Evolutionary conservation across 2,329 filamentous ascomycete species (phyloP).

Genomic region (Colletotrichum noveboracense): DNA sequence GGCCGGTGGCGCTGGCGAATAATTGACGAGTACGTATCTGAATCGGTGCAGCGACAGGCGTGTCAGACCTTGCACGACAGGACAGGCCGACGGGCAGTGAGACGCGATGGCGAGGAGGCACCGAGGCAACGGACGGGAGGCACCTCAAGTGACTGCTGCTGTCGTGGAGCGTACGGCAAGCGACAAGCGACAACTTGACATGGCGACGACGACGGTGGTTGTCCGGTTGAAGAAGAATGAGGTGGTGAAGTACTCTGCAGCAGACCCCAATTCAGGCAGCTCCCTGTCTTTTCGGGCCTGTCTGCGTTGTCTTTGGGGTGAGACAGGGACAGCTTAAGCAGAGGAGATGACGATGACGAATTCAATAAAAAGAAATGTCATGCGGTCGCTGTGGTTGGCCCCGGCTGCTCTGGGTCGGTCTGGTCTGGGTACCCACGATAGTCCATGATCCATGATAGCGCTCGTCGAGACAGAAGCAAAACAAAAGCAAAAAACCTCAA

Average conservation of each 20-base stretch:
- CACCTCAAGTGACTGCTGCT: neutral
- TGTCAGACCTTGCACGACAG: neutral
- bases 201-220: neutral
- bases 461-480: neutral
- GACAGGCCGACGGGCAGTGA: neutral
- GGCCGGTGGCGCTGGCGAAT: neutral
- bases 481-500: neutral
- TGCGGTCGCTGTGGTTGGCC: constrained; percentile 7
- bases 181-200: neutral
- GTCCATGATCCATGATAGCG: neutral
- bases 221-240: neutral
- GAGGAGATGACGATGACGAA: neutral
- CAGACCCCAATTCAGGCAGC: neutral
- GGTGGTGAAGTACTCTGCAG: neutral
- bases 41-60: neutral
- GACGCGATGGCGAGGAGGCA: neutral
- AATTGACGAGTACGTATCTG: neutral
- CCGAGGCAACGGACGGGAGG: neutral
- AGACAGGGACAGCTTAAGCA: neutral
- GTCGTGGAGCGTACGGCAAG: neutral
- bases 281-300: neutral
- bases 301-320: neutral
- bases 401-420: neutral
- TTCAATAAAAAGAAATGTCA: constrained; percentile 13
- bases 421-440: neutral